phyloP scores from a whole-genome alignment of 2,329 filamentous ascomycete species.

The Davidsoniella virescens region DNA sequence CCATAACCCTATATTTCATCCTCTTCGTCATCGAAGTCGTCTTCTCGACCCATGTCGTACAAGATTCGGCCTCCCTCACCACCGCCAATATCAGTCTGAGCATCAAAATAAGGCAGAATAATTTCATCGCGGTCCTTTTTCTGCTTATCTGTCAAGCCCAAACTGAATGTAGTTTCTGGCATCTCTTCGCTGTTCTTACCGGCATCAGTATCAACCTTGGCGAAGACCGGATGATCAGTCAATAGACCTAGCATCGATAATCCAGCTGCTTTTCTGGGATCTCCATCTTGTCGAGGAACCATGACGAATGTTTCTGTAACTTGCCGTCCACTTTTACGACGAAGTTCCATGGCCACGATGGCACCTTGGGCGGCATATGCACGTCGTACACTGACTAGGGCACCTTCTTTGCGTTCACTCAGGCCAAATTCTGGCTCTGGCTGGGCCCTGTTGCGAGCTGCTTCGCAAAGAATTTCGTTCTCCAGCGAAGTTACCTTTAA shows the following conservation, averaged over 20 bases:
- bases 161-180: constrained; percentile 63
- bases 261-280: constrained; percentile 1
- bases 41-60: constrained; percentile 92
- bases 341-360: constrained; percentile 72
- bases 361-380: constrained; percentile 29
- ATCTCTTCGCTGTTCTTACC: constrained; percentile 27
- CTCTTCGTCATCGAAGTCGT: constrained; percentile 93
- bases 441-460: constrained; percentile 59
- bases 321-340: constrained; percentile 64
- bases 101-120: constrained; percentile 90
- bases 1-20: constrained; percentile 53
- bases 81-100: constrained; percentile 61
- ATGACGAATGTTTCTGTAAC: constrained; percentile 50
- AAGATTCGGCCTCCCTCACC: constrained; percentile 85
- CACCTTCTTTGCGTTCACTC: constrained; percentile 59
- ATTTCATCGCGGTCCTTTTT: constrained; percentile 72
- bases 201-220: constrained; percentile 18
- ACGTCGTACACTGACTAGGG: constrained; percentile 37
- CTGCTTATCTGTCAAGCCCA: constrained; percentile 84
- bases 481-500: constrained; percentile 56
- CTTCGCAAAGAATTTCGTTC: constrained; percentile 58
- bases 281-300: not conserved
- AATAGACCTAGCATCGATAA: constrained; percentile 39
- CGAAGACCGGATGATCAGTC: constrained; percentile 60
- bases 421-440: constrained; percentile 67